Base-by-base conservation (phyloP, 306 rosid genomes). In the Corylus heterophylla region DNA sequence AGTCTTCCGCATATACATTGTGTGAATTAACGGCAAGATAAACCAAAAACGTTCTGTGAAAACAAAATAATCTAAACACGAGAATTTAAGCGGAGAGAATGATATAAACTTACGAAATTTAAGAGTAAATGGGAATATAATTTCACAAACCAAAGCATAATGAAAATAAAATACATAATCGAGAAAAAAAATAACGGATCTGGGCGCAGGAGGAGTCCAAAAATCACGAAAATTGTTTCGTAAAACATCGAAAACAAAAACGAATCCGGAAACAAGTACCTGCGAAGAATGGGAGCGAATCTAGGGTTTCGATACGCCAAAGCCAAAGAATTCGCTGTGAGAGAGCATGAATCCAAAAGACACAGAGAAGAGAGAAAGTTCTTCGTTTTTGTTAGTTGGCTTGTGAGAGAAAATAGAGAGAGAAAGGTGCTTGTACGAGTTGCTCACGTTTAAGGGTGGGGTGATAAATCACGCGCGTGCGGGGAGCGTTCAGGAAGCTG, bases 121-220 rank as follows among this genome's bases (percentile, higher is more conserved):
- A 20, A 7, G 64, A 42, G 45, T 13, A 69, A 75, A 83, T 18
- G 62, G 11, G 25, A 75, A 61, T 76, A 47, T 7, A 74, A 14
- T 79, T 68, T 71, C 6, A 69, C 49, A 61, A 71, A 73, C 20
- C 20, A 66, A 69, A 22, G 63, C 72, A 35, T 9, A 70, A 62
- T 17, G 7, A 35, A 27, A 37, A 58, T 74, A 76, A 76, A 80
- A 81, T 29, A 77, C 69, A 76, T 76, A 68, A 58, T 42, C 45
- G 74, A 66, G 77, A 61, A 17, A 71, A 84, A 82, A 56, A 35
- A 63, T 78, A 83, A 84, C 85, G 89, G 97, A 92, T 93, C 98
- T 89, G 82, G 77, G 68, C 55, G 66, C 50, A 81, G 44, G 79
- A 45, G 61, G 58, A 73, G 75, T n/a, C 25, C 37, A 69, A 68